Base-by-base conservation (phyloP, 2,329 filamentous ascomycete species). In the Blastomyces emzantsi region DNA sequence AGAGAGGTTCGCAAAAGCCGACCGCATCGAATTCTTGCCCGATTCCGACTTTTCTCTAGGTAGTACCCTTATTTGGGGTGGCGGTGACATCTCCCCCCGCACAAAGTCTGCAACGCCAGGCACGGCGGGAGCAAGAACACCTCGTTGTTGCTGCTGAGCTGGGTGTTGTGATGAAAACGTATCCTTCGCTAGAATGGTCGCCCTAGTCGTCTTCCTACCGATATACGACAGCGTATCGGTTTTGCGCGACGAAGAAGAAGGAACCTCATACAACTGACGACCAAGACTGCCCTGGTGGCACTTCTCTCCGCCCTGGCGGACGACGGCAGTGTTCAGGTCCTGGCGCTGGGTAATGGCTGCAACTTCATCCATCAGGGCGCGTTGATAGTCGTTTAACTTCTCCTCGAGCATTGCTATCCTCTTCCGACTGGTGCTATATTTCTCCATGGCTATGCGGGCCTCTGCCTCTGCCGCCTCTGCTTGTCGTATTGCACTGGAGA, bases 21-120 rank as follows among this genome's bases (percentile, higher is more conserved):
- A 55, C 13, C 60, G 60, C 60, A 61, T 22, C 15, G 60, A 61
- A 54, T 33, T 61, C 49, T 61, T 61, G 13, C 47, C 47, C 7
- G 60, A 61, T 7, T 54, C 33, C 5, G 47, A 47, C 17, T 61
- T 61, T n/a, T 43, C 47, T 8, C 22, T 43, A 25, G 49, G 4
- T 25, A 52, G 3, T 52, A 41, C 19, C 13, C 49, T 8, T 25
- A n/a, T 22, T n/a, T 17, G 22, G 19, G 11, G 39, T 45, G 25
- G 41, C 3, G 41, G 58, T 19, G 58, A 28, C 13, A 43, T 33
- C 43, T 49, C 58, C 11, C n/a, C 58, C 1, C 22, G 6, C 2
- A 3, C n/a, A 2, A 28, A 33, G 28, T 60, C 58, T 22, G 30
- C 25, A 47, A 43, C 43, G 7, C 22, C 30, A 13, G 17, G 1